phyloP scores from a whole-genome alignment of 176 grass and related monocot species.

The Zoysia pacifica region DNA sequence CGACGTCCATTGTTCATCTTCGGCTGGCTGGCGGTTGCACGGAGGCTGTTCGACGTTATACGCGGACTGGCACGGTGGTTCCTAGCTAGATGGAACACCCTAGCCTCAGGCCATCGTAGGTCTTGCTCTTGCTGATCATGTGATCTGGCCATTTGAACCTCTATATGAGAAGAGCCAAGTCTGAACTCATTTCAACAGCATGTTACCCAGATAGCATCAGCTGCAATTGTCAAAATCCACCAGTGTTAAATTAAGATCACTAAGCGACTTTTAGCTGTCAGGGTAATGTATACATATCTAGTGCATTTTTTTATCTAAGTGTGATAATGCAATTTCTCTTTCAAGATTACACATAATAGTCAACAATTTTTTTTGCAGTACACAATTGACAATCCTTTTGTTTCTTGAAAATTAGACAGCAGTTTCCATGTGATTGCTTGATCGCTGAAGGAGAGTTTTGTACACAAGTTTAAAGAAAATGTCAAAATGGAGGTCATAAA shows the following conservation, averaged over 20 bases:
- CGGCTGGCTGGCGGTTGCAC: slow-evolving; percentile 13
- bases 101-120: background rate
- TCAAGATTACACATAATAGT: background rate
- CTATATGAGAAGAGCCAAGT: slow-evolving; percentile 28
- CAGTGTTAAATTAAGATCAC: slow-evolving; percentile 4
- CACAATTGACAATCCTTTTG: background rate
- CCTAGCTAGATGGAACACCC: slow-evolving; percentile 16
- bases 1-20: slow-evolving; percentile 21
- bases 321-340: background rate
- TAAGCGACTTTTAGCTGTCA: background rate
- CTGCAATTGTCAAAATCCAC: slow-evolving; percentile 1
- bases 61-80: background rate
- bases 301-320: background rate
- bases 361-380: background rate
- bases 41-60: slow-evolving; percentile 49
- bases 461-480: slow-evolving; percentile 15
- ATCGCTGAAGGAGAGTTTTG: slow-evolving; percentile 30
- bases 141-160: slow-evolving; percentile 15
- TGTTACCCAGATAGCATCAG: slow-evolving; percentile 24
- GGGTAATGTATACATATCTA: background rate
- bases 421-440: slow-evolving; percentile 11
- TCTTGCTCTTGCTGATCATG: slow-evolving; percentile 11
- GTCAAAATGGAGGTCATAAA: slow-evolving; percentile 23
- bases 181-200: background rate
- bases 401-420: slow-evolving; percentile 26